Base-by-base conservation (phyloP, 768 basidiomycete species). In the Agaricus subrufescens region DNA sequence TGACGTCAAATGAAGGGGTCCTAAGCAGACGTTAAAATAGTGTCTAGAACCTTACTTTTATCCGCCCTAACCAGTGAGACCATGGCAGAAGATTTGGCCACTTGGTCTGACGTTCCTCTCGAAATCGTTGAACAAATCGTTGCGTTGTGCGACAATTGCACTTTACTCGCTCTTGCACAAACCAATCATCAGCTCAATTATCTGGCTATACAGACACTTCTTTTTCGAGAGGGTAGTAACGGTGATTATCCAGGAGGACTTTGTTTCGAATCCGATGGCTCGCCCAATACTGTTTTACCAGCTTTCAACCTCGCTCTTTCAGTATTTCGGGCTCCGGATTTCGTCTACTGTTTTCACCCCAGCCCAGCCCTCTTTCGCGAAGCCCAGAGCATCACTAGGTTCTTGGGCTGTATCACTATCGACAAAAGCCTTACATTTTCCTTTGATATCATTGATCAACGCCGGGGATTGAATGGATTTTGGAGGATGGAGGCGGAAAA, bases 41-140 rank as follows among this genome's bases (percentile, higher is more conserved):
- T 19, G 19, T 11, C 34, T 34, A 11, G 34, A 7, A 34, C 34
- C 34, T 34, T 34, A 11, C 34, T 34, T 19, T 34, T 3, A 19
- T 25, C 45, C 11, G 45, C 25, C 6, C 12, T 11, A 19, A 19
- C 19, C 19, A 19, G 19, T 26, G 11, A 14, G n/a, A 46, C 45
- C 45, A 46, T 46, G 45, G 15, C 19, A 42, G 23, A 10, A 0
- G 49, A 40, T 15, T 43, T 45, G 15, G 44, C 39, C 15, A 49
- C 46, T 3, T 44, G 46, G 48, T 25, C 38, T 5, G 54, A 49
- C 12, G 40, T 56, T 12, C 54, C 54, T 4, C 6, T 49, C 12
- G 54, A 56, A 31, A 42, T 56, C 26, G 9, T 49, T 4, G 40
- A 49, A n/a, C 26, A 56, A 19, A 42, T 56, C 26, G 4, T 56